Conservation (phyloP, 441 rosid species). For the Metrosideros polymorpha region DNA sequence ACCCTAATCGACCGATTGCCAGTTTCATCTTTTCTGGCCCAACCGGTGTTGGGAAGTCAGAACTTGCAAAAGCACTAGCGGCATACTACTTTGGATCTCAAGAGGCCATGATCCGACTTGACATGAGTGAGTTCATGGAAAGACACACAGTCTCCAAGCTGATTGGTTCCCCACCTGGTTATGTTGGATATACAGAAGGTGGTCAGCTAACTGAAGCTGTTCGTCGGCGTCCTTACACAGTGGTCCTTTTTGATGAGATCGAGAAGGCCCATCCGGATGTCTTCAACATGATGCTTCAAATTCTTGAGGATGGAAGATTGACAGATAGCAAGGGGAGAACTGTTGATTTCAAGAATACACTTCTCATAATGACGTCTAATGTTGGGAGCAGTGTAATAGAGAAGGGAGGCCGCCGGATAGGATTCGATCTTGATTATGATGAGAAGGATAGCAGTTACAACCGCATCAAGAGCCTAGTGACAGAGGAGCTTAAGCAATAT, state of each 20-base stretch:
- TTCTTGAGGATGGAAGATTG: conserved; percentile 48
- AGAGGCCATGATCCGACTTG: conserved; percentile 42
- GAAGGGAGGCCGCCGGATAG: conserved; percentile 14
- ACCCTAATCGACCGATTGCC: conserved; percentile 46
- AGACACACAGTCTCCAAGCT: conserved; percentile 42
- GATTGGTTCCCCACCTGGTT: conserved; percentile 53
- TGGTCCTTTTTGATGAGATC: conserved; percentile 44
- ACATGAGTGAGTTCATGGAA: conserved; percentile 66
- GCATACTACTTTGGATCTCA: conserved; percentile 24
- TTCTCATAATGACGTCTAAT: conserved; percentile 49
- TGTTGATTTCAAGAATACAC: conserved; percentile 42
- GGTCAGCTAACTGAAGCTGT: conserved; percentile 50
- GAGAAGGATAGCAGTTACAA: conserved; percentile 16
- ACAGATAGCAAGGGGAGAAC: conserved; percentile 43
- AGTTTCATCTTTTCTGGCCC: conserved; percentile 52
- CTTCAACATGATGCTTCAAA: conserved; percentile 41
- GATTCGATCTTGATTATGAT: conserved; percentile 10
- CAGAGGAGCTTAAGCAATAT: conserved; percentile 29
- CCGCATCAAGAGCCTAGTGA: conserved; percentile 15
- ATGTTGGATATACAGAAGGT: conserved; percentile 40
- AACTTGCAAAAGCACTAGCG: conserved; percentile 46
- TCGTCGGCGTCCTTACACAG: conserved; percentile 33
- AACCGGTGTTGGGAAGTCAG: conserved; percentile 59
- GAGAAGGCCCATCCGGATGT: conserved; percentile 50
- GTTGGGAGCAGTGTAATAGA: conserved; percentile 29